phyloP scores from a whole-genome alignment of 2,329 filamentous ascomycete genomes.

The Pyrenochaeta sp. region DNA sequence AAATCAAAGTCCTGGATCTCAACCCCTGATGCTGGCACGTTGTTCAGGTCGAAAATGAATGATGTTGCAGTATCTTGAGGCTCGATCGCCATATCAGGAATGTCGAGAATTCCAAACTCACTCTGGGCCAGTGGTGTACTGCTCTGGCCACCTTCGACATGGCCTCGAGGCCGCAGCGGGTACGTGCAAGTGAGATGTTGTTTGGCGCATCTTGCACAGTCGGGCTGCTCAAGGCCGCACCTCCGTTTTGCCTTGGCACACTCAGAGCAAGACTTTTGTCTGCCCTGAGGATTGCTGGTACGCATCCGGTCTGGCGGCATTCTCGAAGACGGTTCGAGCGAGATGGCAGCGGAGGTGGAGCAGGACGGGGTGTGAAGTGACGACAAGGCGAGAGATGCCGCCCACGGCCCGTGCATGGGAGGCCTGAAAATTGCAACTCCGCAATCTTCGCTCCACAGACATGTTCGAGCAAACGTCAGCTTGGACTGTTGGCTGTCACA shows the following conservation, averaged over 20 bases:
- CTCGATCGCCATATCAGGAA: not conserved
- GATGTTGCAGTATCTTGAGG: constrained; percentile 30
- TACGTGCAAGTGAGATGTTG: constrained; percentile 60
- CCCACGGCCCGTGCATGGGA: not conserved
- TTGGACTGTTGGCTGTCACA: too few species aligned
- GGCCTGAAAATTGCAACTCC: too few species aligned
- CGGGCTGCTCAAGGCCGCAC: constrained; percentile 61
- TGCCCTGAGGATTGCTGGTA: constrained; percentile 29
- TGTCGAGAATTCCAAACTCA: constrained; percentile 34
- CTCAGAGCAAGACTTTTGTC: constrained; percentile 63
- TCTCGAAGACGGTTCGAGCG: not conserved
- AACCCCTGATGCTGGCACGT: constrained; percentile 5
- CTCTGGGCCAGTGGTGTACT: too few species aligned
- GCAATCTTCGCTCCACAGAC: too few species aligned
- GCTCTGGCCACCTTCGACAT: not conserved
- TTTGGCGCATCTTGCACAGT: constrained; percentile 61
- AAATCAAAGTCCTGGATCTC: constrained; percentile 30
- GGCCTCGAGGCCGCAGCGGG: constrained; percentile 16
- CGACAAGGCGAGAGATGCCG: too few species aligned
- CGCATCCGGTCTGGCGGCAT: constrained; percentile 52
- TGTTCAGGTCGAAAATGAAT: constrained; percentile 12
- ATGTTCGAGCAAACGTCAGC: too few species aligned
- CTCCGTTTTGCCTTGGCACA: constrained; percentile 66
- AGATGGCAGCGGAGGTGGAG: constrained; percentile 1
- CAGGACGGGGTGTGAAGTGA: not conserved